A percentile compares a stretch with the other conserved stretches of the same genome.
Conservation (phyloP, 2,329 filamentous ascomycete species). For the Phialocephala subalpina region DNA sequence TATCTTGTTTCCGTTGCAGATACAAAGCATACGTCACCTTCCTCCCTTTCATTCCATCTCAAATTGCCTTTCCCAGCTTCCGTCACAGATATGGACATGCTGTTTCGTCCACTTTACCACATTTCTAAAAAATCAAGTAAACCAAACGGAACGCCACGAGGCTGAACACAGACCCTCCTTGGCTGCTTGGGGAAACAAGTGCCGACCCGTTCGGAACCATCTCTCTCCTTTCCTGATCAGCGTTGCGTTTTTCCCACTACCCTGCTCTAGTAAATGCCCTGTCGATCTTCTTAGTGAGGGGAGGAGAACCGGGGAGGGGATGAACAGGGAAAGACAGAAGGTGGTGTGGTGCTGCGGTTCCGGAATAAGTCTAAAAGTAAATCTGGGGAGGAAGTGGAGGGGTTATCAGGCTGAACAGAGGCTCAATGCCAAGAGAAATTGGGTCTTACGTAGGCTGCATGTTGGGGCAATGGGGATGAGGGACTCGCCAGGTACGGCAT, state of each 20-base stretch:
- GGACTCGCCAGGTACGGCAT: not conserved
- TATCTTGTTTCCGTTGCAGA: not conserved
- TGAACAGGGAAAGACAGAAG: no score
- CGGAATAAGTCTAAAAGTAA: not conserved
- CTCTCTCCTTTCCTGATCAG: not conserved
- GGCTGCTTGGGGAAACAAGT: not conserved
- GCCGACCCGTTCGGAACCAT: not conserved
- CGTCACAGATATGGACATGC: not conserved
- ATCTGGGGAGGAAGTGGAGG: conserved; percentile 21
- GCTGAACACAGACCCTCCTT: not conserved
- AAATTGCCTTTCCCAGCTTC: not conserved
- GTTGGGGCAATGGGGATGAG: conserved; percentile 16
- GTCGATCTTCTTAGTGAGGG: not conserved
- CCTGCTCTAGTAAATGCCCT: not conserved
- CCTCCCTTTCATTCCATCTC: not conserved
- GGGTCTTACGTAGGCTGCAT: conserved; percentile 12
- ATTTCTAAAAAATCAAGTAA: not conserved
- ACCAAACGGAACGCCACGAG: not conserved
- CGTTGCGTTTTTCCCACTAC: not conserved
- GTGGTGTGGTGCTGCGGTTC: not conserved
- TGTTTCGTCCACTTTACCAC: not conserved
- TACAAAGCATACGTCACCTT: not conserved
- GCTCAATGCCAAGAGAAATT: conserved; percentile 26
- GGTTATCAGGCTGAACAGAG: conserved; percentile 28
- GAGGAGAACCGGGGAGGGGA: not conserved